A percentile compares a stretch with the other conserved stretches of the same genome.
These are phyloP conservation scores for Pseudogymnoascus sp. DNA, from an alignment of 2,329 filamentous ascomycete species.

Conservation along the genomic window DNA sequence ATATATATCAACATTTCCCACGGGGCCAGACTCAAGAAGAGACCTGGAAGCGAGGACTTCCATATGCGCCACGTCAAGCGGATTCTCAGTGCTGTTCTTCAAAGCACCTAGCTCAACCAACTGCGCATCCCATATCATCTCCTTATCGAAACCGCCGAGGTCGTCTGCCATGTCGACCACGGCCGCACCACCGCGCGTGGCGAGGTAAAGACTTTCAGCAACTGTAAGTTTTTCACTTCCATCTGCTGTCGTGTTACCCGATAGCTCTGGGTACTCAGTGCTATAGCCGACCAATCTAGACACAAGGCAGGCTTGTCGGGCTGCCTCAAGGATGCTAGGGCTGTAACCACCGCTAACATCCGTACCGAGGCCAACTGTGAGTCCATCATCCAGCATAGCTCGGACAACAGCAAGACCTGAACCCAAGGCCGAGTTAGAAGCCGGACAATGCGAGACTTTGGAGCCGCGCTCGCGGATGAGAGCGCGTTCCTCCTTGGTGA, in stretches of 20 bases:
- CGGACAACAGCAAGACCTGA: constrained; percentile 73
- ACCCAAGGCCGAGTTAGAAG: constrained; percentile 75
- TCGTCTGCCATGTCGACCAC: constrained; percentile 66
- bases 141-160: constrained; percentile 76
- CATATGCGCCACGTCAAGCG: not conserved
- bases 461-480: constrained; percentile 54
- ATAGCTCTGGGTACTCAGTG: constrained; percentile 49
- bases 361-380: constrained; percentile 80
- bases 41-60: not conserved
- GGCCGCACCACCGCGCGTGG: constrained; percentile 74
- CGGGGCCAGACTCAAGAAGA: constrained; percentile 30
- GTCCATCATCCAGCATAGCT: constrained; percentile 63
- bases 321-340: constrained; percentile 71
- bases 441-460: constrained; percentile 82
- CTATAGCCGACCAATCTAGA: constrained; percentile 40
- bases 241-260: constrained; percentile 34
- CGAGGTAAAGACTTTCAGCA: constrained; percentile 79
- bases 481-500: constrained; percentile 57
- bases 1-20: constrained; percentile 76
- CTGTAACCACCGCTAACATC: constrained; percentile 87
- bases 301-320: constrained; percentile 71
- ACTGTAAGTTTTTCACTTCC: constrained; percentile 61
- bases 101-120: constrained; percentile 55
- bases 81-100: constrained; percentile 25
- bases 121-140: constrained; percentile 89